Evolutionary conservation across 2,329 filamentous ascomycete genomes (phyloP).

Genomic region (Phaeosphaeriaceae sp.): DNA sequence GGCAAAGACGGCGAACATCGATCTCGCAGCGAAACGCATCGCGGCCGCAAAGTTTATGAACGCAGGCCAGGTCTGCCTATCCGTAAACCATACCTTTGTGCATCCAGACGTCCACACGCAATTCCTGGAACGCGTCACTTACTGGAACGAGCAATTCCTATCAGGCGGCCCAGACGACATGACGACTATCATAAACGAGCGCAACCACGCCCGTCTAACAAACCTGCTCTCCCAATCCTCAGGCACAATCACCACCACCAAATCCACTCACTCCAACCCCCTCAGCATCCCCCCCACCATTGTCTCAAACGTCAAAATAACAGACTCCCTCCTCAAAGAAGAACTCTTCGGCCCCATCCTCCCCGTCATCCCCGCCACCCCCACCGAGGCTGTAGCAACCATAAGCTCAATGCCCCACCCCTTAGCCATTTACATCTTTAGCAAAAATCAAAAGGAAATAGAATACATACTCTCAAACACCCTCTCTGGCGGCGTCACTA

Average conservation of each 20-base stretch:
- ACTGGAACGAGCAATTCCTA: not conserved
- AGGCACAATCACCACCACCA: not conserved
- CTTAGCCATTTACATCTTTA: slow-evolving; percentile 1
- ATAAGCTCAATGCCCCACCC: not conserved
- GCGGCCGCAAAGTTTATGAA: slow-evolving; percentile 50
- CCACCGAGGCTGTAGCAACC: not conserved
- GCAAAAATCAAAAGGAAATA: not conserved
- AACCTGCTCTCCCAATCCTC: not conserved
- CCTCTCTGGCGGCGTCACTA: slow-evolving; percentile 1
- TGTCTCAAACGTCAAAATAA: slow-evolving; percentile 43
- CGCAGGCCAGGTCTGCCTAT: slow-evolving; percentile 2
- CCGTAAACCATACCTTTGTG: slow-evolving; percentile 2
- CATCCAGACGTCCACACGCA: not conserved
- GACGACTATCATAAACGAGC: slow-evolving; percentile 3
- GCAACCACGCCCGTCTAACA: not conserved
- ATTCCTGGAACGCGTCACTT: not conserved
- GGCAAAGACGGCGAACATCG: slow-evolving; percentile 49
- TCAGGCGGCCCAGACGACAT: not conserved
- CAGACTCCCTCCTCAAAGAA: slow-evolving; percentile 52
- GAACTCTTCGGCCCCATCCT: slow-evolving; percentile 56
- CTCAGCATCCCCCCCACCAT: slow-evolving; percentile 45
- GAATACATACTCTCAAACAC: slow-evolving; percentile 1
- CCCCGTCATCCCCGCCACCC: slow-evolving; percentile 48
- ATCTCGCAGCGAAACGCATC: slow-evolving; percentile 53
- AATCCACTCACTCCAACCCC: not conserved